phyloP scores from a whole-genome alignment of 2,329 filamentous ascomycete species.

The Westerdykella sp. region DNA sequence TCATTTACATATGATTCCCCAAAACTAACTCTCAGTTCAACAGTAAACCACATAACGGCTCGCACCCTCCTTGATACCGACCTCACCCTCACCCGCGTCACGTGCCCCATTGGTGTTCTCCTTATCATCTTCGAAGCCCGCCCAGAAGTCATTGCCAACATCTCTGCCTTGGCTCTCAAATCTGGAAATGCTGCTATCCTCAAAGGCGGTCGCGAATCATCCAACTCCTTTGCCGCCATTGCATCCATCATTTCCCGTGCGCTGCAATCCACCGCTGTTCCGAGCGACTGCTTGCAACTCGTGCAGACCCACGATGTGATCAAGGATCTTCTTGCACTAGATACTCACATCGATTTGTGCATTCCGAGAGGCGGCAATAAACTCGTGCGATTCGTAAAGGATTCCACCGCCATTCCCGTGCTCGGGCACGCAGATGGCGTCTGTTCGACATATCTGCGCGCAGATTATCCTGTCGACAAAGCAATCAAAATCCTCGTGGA shows the following conservation, averaged over 20 bases:
- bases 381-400: slow-evolving; percentile 82
- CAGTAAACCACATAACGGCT: slow-evolving; percentile 78
- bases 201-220: slow-evolving; percentile 95
- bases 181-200: slow-evolving; percentile 95
- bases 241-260: slow-evolving; percentile 76
- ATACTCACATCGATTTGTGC: slow-evolving; percentile 86
- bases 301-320: slow-evolving; percentile 91
- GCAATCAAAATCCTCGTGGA: slow-evolving; percentile 76
- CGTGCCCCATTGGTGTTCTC: slow-evolving; percentile 93
- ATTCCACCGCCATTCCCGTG: slow-evolving; percentile 87
- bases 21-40: slow-evolving; percentile 6
- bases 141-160: slow-evolving; percentile 97
- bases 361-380: slow-evolving; percentile 90
- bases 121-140: slow-evolving; percentile 98
- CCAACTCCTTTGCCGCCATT: slow-evolving; percentile 89
- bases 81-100: slow-evolving; percentile 77
- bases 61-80: slow-evolving; percentile 82
- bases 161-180: slow-evolving; percentile 90
- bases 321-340: slow-evolving; percentile 76
- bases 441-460: slow-evolving; percentile 79
- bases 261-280: slow-evolving; percentile 65
- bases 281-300: slow-evolving; percentile 82
- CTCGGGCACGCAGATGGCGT: slow-evolving; percentile 93
- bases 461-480: slow-evolving; percentile 65
- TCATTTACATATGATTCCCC: not conserved